These are phyloP conservation scores for Xylariaceae sp. DNA, from an alignment of 2,329 filamentous ascomycete genomes.

Conservation along the genomic window DNA sequence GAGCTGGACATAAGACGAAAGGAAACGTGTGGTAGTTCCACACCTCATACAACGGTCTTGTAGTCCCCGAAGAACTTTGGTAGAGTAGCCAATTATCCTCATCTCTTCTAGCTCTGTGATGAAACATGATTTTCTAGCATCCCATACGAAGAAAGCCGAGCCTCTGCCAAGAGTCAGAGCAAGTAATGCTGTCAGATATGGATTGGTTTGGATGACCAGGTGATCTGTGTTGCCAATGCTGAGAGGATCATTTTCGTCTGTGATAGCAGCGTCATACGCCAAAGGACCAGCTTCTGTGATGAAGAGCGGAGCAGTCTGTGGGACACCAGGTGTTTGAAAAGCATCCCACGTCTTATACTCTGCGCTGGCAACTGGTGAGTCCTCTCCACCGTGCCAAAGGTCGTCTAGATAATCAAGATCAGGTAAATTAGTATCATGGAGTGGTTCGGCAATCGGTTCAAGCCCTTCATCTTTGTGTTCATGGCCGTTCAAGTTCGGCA, in stretches of 20 bases:
- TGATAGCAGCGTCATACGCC: conserved; percentile 69
- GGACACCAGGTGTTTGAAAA: conserved; percentile 57
- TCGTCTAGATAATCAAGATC: conserved; percentile 44
- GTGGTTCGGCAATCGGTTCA: conserved; percentile 22
- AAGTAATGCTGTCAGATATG: conserved; percentile 64
- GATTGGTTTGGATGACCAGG: conserved; percentile 52
- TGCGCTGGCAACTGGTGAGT: conserved; percentile 40
- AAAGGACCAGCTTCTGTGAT: conserved; percentile 71
- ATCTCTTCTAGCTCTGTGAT: conserved; percentile 51
- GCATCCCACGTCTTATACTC: conserved; percentile 72
- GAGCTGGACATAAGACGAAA: conserved; percentile 53
- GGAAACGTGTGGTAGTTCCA: conserved; percentile 53
- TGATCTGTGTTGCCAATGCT: conserved; percentile 46
- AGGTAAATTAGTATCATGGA: conserved; percentile 33
- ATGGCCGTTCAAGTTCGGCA: conserved; percentile 16
- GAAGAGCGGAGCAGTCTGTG: conserved; percentile 55
- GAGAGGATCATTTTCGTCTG: conserved; percentile 48
- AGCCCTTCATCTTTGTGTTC: conserved; percentile 14
- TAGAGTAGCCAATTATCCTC: conserved; percentile 63
- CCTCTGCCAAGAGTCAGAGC: conserved; percentile 72
- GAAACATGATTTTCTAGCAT: conserved; percentile 59
- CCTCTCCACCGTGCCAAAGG: conserved; percentile 55
- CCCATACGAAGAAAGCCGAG: conserved; percentile 72
- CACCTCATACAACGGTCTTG: conserved; percentile 54
- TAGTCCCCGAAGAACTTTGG: conserved; percentile 53